These are phyloP conservation scores for Fusarium bulbicola DNA, from an alignment of 2,329 filamentous ascomycete genomes.

Conservation along the genomic window DNA sequence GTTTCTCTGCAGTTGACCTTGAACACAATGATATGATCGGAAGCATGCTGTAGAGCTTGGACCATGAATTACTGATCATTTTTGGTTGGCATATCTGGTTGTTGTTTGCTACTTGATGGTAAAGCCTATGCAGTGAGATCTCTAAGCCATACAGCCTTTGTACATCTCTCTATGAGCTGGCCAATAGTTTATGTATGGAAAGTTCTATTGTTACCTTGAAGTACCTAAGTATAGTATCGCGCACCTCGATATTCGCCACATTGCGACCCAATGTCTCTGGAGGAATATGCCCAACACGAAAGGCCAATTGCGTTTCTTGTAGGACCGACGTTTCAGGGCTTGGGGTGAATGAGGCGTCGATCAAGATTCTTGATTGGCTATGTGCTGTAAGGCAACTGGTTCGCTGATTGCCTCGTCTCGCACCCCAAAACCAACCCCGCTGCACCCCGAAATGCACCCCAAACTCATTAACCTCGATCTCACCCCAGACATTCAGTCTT, in stretches of 20 bases:
- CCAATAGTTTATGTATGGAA: fast-evolving
- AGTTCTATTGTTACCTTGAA: neutral
- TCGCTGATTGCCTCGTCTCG: neutral
- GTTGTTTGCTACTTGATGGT: neutral
- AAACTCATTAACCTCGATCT: neutral
- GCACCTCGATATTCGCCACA: neutral
- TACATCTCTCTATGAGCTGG: neutral
- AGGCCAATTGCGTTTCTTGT: neutral
- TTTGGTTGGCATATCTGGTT: neutral
- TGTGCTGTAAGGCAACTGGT: neutral
- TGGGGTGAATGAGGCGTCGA: neutral
- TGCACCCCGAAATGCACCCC: neutral
- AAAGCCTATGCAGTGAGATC: neutral
- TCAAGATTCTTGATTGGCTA: neutral
- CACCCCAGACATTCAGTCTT: neutral
- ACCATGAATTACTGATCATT: no score
- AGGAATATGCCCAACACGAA: neutral
- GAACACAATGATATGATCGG: neutral
- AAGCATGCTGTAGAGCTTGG: no score
- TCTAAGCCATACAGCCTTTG: no score
- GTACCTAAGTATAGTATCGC: no score
- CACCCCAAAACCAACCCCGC: neutral
- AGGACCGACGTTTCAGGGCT: neutral
- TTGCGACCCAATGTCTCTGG: neutral
- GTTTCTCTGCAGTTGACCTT: neutral